A percentile compares a stretch with the other conserved stretches of the same genome.
Conservation (phyloP, 768 basidiomycete species). For the Tremella mesenterica region DNA sequence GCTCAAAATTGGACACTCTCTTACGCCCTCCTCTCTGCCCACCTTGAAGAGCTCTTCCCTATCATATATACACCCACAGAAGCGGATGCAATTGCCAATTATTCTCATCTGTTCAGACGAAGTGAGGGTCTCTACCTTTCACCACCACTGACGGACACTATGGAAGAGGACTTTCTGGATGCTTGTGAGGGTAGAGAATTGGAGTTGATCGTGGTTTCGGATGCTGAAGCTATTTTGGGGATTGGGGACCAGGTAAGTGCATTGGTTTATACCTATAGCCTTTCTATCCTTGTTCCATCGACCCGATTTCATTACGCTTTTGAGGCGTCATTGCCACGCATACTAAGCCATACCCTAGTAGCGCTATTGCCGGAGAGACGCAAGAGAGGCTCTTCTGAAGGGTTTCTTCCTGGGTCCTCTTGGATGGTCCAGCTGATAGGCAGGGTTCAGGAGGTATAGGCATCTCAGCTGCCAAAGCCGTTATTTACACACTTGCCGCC, state of each 20-base stretch:
- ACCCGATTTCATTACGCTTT: too few species aligned
- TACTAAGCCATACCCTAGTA: too few species aligned
- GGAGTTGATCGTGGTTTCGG: constrained; percentile 43
- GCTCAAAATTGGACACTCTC: constrained; percentile 57
- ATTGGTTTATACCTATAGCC: too few species aligned
- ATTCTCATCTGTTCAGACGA: constrained; percentile 72
- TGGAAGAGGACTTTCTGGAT: constrained; percentile 70
- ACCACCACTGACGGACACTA: constrained; percentile 55
- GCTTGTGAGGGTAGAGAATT: constrained; percentile 40
- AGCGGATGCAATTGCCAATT: constrained; percentile 73
- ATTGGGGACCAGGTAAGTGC: constrained; percentile 44
- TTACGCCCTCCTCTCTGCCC: constrained; percentile 56
- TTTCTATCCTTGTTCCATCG: too few species aligned
- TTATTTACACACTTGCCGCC: constrained; percentile 51
- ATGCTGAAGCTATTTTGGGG: constrained; percentile 40
- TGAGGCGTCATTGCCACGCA: too few species aligned
- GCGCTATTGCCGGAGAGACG: too few species aligned
- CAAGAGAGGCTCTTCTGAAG: too few species aligned
- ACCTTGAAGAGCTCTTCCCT: constrained; percentile 54
- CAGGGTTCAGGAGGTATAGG: constrained; percentile 43
- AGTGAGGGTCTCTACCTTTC: constrained; percentile 66
- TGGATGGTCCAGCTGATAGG: too few species aligned
- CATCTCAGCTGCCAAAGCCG: constrained; percentile 57
- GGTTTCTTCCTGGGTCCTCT: too few species aligned
- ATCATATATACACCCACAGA: constrained; percentile 43